Evolutionary conservation across 495 filamentous ascomycete genomes (phyloP).

Genomic region (Chlorociboria aeruginascens): DNA sequence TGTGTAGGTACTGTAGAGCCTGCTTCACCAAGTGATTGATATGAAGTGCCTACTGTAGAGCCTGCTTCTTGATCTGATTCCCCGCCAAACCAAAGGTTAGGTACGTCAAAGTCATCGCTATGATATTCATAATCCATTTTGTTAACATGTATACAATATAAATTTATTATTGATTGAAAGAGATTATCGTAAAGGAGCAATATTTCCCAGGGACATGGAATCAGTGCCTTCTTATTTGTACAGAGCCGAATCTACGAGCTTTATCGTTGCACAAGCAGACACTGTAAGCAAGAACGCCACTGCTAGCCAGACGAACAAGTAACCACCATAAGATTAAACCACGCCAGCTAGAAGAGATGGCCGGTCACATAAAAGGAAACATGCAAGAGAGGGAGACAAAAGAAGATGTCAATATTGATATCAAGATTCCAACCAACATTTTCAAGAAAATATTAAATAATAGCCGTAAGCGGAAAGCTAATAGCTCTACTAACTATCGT

Average conservation of each 20-base stretch:
- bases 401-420: constrained; percentile 8
- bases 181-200: neutral
- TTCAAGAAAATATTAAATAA: constrained; percentile 2
- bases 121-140: too few relatives aligned
- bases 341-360: constrained; percentile 14
- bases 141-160: too few relatives aligned
- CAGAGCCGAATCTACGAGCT: too few relatives aligned
- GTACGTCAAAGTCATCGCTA: too few relatives aligned
- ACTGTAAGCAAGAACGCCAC: constrained; percentile 14
- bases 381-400: constrained; percentile 13
- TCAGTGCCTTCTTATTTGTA: too few relatives aligned
- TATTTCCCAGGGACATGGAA: neutral
- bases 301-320: constrained; percentile 9
- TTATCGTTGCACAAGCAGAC: constrained; percentile 11
- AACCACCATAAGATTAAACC: constrained; percentile 7
- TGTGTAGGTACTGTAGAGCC: too few relatives aligned
- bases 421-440: constrained; percentile 12
- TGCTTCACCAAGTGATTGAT: too few relatives aligned
- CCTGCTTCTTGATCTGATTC: too few relatives aligned
- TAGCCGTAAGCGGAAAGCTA: constrained; percentile 3
- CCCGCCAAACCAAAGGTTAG: too few relatives aligned
- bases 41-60: too few relatives aligned
- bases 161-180: too few relatives aligned
- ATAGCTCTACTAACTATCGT: neutral
- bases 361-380: constrained; percentile 9